phyloP scores from a whole-genome alignment of 208 protist species.

The Acanthamoeba castellanii region DNA sequence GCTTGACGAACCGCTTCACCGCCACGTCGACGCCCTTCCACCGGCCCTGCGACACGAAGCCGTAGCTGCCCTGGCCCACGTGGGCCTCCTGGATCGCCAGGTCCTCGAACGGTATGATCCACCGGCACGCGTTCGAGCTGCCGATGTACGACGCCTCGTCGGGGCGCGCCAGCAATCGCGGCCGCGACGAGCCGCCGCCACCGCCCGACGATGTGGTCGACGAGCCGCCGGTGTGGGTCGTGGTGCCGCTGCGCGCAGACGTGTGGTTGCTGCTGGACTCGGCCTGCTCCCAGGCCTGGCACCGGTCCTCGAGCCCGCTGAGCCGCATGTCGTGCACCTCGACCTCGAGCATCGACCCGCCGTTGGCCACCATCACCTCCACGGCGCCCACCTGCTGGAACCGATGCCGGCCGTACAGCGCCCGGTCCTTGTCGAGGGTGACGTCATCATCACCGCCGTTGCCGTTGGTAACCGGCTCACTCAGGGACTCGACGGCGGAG shows the following conservation, averaged over 20 bases:
- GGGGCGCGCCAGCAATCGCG: not conserved
- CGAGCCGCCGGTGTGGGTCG: not conserved
- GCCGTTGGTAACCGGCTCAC: not conserved
- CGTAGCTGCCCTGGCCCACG: slow-evolving; percentile 47
- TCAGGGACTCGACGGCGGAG: not conserved
- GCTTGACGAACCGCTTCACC: slow-evolving; percentile 57
- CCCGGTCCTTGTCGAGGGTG: not conserved
- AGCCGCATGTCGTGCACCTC: slow-evolving; percentile 8
- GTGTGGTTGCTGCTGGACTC: not conserved
- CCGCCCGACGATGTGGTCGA: not conserved
- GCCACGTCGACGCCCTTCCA: slow-evolving; percentile 71
- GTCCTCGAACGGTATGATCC: slow-evolving; percentile 61
- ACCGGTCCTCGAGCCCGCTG: slow-evolving; percentile 7
- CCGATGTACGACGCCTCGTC: not conserved
- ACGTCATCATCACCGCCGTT: not conserved
- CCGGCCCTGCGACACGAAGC: slow-evolving; percentile 10
- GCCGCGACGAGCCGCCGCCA: not conserved
- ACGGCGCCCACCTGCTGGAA: slow-evolving; percentile 23
- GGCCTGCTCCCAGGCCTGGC: not conserved
- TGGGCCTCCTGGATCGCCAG: not conserved
- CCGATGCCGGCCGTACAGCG: not conserved
- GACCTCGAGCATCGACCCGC: not conserved
- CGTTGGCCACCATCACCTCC: not conserved
- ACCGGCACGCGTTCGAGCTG: slow-evolving; percentile 54
- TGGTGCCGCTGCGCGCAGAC: not conserved